A percentile compares a stretch with the other conserved stretches of the same genome.
These are phyloP conservation scores for Oxyria digyna DNA, from an alignment of 148 eudicot genomes.

Conservation along the genomic window DNA sequence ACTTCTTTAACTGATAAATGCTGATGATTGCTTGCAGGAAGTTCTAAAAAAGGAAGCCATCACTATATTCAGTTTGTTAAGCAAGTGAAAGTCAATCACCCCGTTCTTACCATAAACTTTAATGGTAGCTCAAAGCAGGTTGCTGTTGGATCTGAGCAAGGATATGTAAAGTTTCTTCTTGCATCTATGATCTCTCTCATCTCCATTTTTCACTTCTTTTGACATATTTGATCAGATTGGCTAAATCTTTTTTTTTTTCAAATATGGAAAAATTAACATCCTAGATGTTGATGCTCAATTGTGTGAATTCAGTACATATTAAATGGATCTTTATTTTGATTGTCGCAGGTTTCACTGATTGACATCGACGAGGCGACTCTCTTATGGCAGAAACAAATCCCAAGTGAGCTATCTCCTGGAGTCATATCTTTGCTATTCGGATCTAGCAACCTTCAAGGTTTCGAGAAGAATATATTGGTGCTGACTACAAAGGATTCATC, in stretches of 20 bases:
- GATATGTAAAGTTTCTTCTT: constrained; percentile 45
- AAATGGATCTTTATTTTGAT: neutral
- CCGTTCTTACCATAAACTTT: constrained; percentile 43
- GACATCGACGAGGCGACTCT: constrained; percentile 49
- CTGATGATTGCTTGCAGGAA: constrained; percentile 31
- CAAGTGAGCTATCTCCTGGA: constrained; percentile 56
- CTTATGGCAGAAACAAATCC: constrained; percentile 55
- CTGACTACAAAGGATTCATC: constrained; percentile 83
- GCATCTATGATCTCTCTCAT: neutral
- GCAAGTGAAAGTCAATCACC: constrained; percentile 55
- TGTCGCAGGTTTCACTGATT: constrained; percentile 57
- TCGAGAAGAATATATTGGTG: constrained; percentile 61
- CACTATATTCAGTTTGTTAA: constrained; percentile 54
- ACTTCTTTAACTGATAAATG: neutral
- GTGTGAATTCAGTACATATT: neutral
- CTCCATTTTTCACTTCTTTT: neutral
- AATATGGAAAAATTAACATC: neutral
- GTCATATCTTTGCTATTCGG: constrained; percentile 64
- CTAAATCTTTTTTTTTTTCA: neutral
- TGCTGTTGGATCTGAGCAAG: constrained; percentile 85
- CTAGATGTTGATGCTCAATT: neutral
- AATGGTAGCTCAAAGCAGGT: constrained; percentile 36
- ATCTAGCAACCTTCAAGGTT: constrained; percentile 61
- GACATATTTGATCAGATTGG: neutral
- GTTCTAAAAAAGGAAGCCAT: constrained; percentile 72